A percentile compares a stretch with the other conserved stretches of the same genome.
phyloP scores from a whole-genome alignment of 2,329 filamentous ascomycete species.

The Fusarium mexicanum region DNA sequence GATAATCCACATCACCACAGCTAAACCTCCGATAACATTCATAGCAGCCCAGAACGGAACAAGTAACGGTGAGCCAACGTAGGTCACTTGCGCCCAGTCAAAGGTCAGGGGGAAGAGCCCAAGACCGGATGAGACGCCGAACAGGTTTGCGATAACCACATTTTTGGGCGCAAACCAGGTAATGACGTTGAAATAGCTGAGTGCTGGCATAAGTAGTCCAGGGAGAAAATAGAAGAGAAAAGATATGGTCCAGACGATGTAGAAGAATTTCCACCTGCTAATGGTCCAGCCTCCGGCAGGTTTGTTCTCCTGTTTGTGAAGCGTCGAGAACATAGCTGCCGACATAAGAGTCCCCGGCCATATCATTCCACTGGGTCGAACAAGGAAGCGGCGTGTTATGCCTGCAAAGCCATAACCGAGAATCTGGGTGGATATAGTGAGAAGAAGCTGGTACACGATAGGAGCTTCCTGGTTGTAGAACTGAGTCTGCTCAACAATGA shows the following conservation, averaged over 20 bases:
- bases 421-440: slow-evolving; percentile 87
- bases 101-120: slow-evolving; percentile 88
- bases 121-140: slow-evolving; percentile 85
- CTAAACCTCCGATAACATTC: slow-evolving; percentile 83
- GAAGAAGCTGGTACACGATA: slow-evolving; percentile 80
- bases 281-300: slow-evolving; percentile 84
- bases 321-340: slow-evolving; percentile 86
- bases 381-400: slow-evolving; percentile 80
- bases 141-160: slow-evolving; percentile 86
- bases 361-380: slow-evolving; percentile 88
- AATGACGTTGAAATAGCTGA: slow-evolving; percentile 89
- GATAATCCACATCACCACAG: slow-evolving; percentile 85
- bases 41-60: slow-evolving; percentile 89
- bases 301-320: slow-evolving; percentile 87
- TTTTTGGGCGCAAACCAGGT: slow-evolving; percentile 90
- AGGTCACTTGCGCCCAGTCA: slow-evolving; percentile 90
- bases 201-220: slow-evolving; percentile 80
- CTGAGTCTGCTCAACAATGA: slow-evolving; percentile 88
- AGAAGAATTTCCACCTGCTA: slow-evolving; percentile 86
- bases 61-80: slow-evolving; percentile 85
- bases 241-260: slow-evolving; percentile 73
- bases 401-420: slow-evolving; percentile 89
- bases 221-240: slow-evolving; percentile 89
- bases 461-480: slow-evolving; percentile 87
- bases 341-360: slow-evolving; percentile 92